phyloP scores from a whole-genome alignment of 2,329 filamentous ascomycete genomes.

The Amphichorda felina region DNA sequence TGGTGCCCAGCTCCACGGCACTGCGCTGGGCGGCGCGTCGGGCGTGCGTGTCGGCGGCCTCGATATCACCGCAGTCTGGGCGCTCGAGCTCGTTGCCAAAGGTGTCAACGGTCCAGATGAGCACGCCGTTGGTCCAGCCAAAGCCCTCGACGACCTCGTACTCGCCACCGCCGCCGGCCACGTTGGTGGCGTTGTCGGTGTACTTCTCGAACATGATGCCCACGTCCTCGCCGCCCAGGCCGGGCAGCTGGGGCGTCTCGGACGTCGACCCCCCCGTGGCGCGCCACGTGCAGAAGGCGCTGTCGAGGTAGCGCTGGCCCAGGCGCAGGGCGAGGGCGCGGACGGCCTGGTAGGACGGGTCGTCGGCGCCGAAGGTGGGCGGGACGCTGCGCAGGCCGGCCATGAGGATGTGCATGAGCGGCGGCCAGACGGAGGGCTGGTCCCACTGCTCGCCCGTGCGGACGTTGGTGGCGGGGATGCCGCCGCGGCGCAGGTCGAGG shows the following conservation, averaged over 20 bases:
- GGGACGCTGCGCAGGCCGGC: conserved; percentile 48
- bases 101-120: conserved; percentile 53
- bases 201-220: conserved; percentile 66
- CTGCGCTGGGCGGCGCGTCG: conserved; percentile 1
- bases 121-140: conserved; percentile 58
- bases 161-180: conserved; percentile 53
- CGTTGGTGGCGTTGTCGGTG: conserved; percentile 44
- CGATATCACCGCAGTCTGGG: conserved; percentile 42
- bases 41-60: conserved; percentile 17
- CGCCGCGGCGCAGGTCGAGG: conserved; percentile 39
- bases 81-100: conserved; percentile 43
- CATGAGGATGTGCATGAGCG: conserved; percentile 53
- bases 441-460: conserved; percentile 57
- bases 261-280: conserved; percentile 52
- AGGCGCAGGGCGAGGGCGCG: conserved; percentile 44
- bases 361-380: conserved; percentile 37
- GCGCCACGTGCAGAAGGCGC: conserved; percentile 58
- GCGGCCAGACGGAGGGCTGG: conserved; percentile 59
- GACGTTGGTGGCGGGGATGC: conserved; percentile 51
- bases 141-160: conserved; percentile 61
- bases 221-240: conserved; percentile 25
- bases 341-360: conserved; percentile 40
- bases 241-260: conserved; percentile 35
- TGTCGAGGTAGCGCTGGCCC: conserved; percentile 55
- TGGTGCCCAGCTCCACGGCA: conserved; percentile 4